phyloP scores from a whole-genome alignment of 2,329 filamentous ascomycete species.

The Talaromyces pinophilus region DNA sequence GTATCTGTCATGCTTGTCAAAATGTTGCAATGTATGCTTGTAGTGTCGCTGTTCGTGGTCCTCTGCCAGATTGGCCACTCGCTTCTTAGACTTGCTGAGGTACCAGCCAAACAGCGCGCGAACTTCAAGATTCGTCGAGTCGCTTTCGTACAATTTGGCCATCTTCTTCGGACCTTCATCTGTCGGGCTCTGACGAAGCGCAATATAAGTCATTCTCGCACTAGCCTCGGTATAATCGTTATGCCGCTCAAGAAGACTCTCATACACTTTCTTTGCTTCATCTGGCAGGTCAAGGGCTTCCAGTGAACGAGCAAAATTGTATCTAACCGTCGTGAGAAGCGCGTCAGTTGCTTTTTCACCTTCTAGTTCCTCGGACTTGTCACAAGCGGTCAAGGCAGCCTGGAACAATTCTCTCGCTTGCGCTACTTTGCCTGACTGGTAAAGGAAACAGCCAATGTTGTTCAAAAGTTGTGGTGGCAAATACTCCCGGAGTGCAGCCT shows the following conservation, averaged over 20 bases:
- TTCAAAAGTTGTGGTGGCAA: constrained; percentile 90
- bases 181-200: constrained; percentile 74
- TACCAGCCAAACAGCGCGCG: constrained; percentile 95
- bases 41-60: constrained; percentile 92
- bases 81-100: constrained; percentile 83
- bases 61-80: constrained; percentile 75
- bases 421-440: constrained; percentile 78
- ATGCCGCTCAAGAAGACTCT: constrained; percentile 80
- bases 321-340: constrained; percentile 92
- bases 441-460: constrained; percentile 96
- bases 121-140: constrained; percentile 84
- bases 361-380: constrained; percentile 51
- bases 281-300: constrained; percentile 79
- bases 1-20: constrained; percentile 98
- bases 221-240: constrained; percentile 90
- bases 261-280: constrained; percentile 84
- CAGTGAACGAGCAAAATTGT: constrained; percentile 91
- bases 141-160: constrained; percentile 79
- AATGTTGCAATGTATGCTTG: constrained; percentile 91
- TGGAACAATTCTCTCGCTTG: constrained; percentile 86
- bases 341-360: constrained; percentile 81
- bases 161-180: constrained; percentile 87
- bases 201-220: constrained; percentile 85
- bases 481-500: constrained; percentile 67
- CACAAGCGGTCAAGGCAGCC: constrained; percentile 83